These are phyloP conservation scores for Suillus brevipes DNA, from an alignment of 768 basidiomycete species.

Conservation along the genomic window DNA sequence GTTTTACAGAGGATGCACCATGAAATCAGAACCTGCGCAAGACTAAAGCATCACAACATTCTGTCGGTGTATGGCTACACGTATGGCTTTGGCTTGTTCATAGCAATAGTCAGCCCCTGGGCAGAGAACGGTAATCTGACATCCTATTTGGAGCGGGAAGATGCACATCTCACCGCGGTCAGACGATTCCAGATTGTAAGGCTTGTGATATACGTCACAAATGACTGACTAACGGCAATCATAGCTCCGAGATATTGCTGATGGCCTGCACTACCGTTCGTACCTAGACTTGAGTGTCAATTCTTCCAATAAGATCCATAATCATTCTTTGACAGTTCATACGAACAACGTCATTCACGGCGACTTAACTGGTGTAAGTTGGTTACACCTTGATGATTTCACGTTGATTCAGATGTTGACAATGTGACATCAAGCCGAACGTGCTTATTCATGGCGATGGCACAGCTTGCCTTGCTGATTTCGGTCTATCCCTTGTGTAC, in stretches of 20 bases:
- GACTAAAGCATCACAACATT: constrained; percentile 21
- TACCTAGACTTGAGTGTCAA: background rate
- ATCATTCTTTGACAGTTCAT: constrained; percentile 1
- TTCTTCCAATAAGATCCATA: background rate
- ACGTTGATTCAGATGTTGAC: background rate
- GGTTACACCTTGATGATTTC: background rate
- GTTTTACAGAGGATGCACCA: constrained; percentile 19
- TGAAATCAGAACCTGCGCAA: constrained; percentile 22
- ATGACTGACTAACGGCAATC: background rate
- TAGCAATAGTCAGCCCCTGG: constrained; percentile 25
- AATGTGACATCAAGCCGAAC: constrained; percentile 3
- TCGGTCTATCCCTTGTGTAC: constrained; percentile 44
- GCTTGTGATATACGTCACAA: no score
- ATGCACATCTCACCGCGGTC: constrained; percentile 5
- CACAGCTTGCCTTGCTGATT: constrained; percentile 42
- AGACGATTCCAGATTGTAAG: constrained; percentile 21
- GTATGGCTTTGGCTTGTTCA: constrained; percentile 20
- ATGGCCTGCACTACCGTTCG: background rate
- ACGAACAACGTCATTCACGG: constrained; percentile 5
- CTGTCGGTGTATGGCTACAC: constrained; percentile 20
- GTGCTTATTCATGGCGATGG: constrained; percentile 39
- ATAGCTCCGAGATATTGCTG: background rate
- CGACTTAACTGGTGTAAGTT: constrained; percentile 11
- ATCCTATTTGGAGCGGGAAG: constrained; percentile 14
- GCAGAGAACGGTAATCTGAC: constrained; percentile 18